Conservation (phyloP, 495 filamentous ascomycete genomes). For the Hyaloscypha hepaticicola region DNA sequence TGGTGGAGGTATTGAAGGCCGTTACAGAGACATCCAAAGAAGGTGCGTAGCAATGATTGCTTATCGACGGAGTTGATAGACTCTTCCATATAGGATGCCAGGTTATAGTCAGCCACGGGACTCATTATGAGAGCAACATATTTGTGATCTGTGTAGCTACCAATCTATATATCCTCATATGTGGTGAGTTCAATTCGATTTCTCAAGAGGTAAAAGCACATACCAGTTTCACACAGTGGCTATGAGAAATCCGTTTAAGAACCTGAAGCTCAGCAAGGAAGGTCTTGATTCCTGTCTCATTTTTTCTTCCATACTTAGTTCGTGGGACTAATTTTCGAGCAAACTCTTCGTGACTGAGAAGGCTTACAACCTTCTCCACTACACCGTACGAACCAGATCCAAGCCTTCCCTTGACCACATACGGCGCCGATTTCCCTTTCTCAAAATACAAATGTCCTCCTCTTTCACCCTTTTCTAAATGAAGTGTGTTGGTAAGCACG, state of each 20-base stretch:
- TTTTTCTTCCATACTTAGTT: background rate
- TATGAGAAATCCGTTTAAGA: constrained; percentile 21
- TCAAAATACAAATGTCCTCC: constrained; percentile 10
- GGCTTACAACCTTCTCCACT: constrained; percentile 21
- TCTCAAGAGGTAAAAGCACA: constrained; percentile 2
- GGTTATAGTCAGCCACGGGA: constrained; percentile 21
- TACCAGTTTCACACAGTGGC: constrained; percentile 22
- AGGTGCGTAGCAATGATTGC: constrained; percentile 15
- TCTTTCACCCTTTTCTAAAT: constrained; percentile 18
- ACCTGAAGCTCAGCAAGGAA: constrained; percentile 23
- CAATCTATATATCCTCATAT: constrained; percentile 3
- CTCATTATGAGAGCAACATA: constrained; percentile 21
- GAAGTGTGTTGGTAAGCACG: constrained; percentile 13
- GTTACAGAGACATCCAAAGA: constrained; percentile 29
- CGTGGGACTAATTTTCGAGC: constrained; percentile 13
- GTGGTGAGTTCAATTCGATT: constrained; percentile 1
- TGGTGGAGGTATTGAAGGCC: constrained; percentile 43
- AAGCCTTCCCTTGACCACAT: constrained; percentile 13
- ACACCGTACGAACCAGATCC: constrained; percentile 11
- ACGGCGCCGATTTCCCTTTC: constrained; percentile 7
- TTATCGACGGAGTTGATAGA: constrained; percentile 2
- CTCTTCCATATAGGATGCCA: constrained; percentile 8
- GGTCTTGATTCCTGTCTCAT: constrained; percentile 13
- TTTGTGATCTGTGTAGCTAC: constrained; percentile 25
- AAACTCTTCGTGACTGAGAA: constrained; percentile 9